Evolutionary conservation across 768 basidiomycete genomes (phyloP), one percentile per base, ranked within the genome.

Genomic region (Psilocybe azurescens): DNA sequence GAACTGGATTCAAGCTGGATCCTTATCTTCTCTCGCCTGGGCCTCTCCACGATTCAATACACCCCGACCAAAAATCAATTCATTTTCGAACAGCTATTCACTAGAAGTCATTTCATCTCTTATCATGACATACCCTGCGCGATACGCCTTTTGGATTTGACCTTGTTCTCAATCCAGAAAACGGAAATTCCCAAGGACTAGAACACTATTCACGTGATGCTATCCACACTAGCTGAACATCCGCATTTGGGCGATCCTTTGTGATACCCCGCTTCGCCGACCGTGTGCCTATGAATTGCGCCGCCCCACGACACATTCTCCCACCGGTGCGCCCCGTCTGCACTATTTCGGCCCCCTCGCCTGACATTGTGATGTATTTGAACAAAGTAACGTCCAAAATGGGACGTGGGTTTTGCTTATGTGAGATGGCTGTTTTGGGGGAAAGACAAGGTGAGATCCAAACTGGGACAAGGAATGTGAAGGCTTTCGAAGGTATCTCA

Each of bases 381-480:
- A 54, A 78, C 76, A 79, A 78, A 68, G 70, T 59, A 69, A 65
- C 61, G 24, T 56, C 75, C 73, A 54, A 72, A 77, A 73, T 66
- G 55, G 74, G 77, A 70, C 56, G 53, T 8, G 8, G n/a, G 13
- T 29, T 62, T 56, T 62, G 60, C 50, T 54, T 39, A 38, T 41
- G 46, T 63, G 63, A 60, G 62, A 70, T 58, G 48, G 51, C 58
- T n/a, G 10, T 53, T 62, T 53, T 60, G 53, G 67, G 51, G 38
- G 28, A 60, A 68, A 65, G 57, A 78, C 78, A 80, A 79, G 68
- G 74, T 62, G 67, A 68, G 63, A 36, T 60, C 77, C 74, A 59
- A 72, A 78, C 74, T 50, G n/a, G 64, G 61, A 52, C 61, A 30
- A 62, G 41, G 11, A 20, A 11, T 63, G 49, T 47, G 59, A 60